Evolutionary conservation across 768 basidiomycete species (phyloP).

Genomic region (Daedaleopsis nitida): DNA sequence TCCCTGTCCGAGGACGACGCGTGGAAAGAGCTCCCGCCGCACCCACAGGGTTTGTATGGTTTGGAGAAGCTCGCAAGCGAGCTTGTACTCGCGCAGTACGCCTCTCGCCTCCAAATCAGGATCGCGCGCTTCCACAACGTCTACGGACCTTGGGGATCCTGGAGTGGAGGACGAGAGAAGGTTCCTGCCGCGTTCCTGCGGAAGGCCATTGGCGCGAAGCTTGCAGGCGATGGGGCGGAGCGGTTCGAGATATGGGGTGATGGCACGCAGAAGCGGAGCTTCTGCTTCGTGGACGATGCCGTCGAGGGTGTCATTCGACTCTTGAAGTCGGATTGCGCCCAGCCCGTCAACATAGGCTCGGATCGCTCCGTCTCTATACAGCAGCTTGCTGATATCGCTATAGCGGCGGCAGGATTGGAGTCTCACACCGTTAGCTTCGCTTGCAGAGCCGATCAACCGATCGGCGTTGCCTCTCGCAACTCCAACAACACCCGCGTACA

Average conservation of each 20-base stretch:
- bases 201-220: conserved; percentile 45
- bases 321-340: conserved; percentile 37
- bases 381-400: conserved; percentile 44
- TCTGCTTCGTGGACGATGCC: conserved; percentile 57
- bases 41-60: conserved; percentile 59
- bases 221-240: conserved; percentile 10
- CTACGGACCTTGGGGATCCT: conserved; percentile 55
- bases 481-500: conserved; percentile 48
- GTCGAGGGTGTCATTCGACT: conserved; percentile 51
- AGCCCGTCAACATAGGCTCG: conserved; percentile 55
- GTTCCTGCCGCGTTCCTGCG: conserved; percentile 58
- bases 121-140: conserved; percentile 63
- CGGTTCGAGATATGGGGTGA: conserved; percentile 60
- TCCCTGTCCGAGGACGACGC: conserved; percentile 50
- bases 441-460: conserved; percentile 33
- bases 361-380: conserved; percentile 44
- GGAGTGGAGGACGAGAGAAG: conserved; percentile 58
- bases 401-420: conserved; percentile 34
- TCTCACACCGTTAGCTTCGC: conserved; percentile 31
- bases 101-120: conserved; percentile 38
- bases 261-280: conserved; percentile 54
- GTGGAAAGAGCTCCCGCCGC: conserved; percentile 39
- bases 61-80: conserved; percentile 59
- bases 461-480: conserved; percentile 53
- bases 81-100: conserved; percentile 40